Base-by-base conservation (phyloP, 176 grass and related monocot genomes). In the Musa itinerans region DNA sequence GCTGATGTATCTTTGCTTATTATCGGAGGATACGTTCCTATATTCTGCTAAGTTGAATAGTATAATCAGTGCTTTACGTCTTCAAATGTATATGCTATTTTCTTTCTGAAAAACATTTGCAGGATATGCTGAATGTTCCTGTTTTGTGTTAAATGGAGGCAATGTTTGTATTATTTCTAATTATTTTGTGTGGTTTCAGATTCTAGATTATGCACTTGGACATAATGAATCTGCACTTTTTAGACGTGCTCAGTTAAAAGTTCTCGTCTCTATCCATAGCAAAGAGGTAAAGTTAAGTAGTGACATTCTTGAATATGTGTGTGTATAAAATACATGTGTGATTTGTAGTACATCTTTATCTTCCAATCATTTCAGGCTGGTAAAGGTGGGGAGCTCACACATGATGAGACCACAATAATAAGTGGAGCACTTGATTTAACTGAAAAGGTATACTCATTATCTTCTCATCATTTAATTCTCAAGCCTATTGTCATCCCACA, bases 321-420 rank as follows among this genome's bases (percentile, higher is more conserved):
- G 29, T 5, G 29, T 34, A 34, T 34, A 34, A 34, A 34, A 34
- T 34, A 50, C 43, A 48, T 27, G 50, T 14, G 15, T 48, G 43
- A 67, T 54, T 67, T 66, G 69, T 12, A 63, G 15, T 86, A 78
- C 19, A 74, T 54, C 65, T 66, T 54, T 54, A 24, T 65, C 57
- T 16, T 76, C 82, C 66, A 89, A 75, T 66, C 6, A 24, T 89
- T 81, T 80, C 68, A 99, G 96, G 96, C 89, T 79, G 96, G 96
- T 54, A 99, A 99, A 85, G 96, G 96, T 80, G 96, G 96, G 64
- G 96, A 99, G 73, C 90, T 99, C 80, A 99, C 96, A 51, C 96
- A 95, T 83, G 96, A 99, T 71, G 96, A 99, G 81, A 99, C 96
- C 73, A 99, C 91, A 79, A 99, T 99, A 78, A 99, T 99, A 83